Percentiles rank a stretch among this genome's conserved stretches.
These are phyloP conservation scores for Beauveria varroae DNA, from an alignment of 2,329 filamentous ascomycete genomes.

Conservation along the genomic window DNA sequence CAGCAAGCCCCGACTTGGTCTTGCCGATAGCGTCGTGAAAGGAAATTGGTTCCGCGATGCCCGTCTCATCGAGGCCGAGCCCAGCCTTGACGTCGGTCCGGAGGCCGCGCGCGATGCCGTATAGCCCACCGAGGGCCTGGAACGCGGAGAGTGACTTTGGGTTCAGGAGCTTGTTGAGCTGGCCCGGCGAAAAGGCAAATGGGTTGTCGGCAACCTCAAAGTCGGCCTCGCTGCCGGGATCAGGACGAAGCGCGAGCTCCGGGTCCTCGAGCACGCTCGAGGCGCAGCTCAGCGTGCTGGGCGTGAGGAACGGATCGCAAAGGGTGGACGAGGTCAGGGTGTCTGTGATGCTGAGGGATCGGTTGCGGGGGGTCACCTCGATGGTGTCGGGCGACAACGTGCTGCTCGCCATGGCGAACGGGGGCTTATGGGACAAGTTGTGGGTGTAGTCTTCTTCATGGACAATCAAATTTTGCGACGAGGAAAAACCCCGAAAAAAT, in stretches of 20 bases:
- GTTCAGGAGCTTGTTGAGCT: constrained; percentile 69
- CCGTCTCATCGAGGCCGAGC: constrained; percentile 61
- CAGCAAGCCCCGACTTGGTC: constrained; percentile 27
- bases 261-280: constrained; percentile 17
- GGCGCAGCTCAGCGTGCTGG: constrained; percentile 14
- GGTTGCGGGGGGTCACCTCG: constrained; percentile 9
- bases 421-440: background rate
- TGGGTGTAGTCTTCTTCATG: background rate
- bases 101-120: constrained; percentile 66
- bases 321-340: constrained; percentile 13
- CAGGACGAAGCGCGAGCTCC: constrained; percentile 56
- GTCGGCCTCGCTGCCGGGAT: constrained; percentile 63
- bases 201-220: constrained; percentile 61
- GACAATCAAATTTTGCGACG: background rate
- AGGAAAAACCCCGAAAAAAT: background rate
- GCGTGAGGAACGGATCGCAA: constrained; percentile 21
- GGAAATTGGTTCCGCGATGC: constrained; percentile 53
- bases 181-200: constrained; percentile 66
- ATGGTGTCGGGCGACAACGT: constrained; percentile 6
- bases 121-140: constrained; percentile 64
- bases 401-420: constrained; percentile 8
- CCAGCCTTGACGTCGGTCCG: constrained; percentile 57
- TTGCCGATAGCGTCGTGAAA: constrained; percentile 53
- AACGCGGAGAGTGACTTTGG: constrained; percentile 72
- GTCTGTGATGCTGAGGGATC: constrained; percentile 15